phyloP scores from a whole-genome alignment of 1,139 yeast genomes.

The Yamadazyma membranifaciens region DNA sequence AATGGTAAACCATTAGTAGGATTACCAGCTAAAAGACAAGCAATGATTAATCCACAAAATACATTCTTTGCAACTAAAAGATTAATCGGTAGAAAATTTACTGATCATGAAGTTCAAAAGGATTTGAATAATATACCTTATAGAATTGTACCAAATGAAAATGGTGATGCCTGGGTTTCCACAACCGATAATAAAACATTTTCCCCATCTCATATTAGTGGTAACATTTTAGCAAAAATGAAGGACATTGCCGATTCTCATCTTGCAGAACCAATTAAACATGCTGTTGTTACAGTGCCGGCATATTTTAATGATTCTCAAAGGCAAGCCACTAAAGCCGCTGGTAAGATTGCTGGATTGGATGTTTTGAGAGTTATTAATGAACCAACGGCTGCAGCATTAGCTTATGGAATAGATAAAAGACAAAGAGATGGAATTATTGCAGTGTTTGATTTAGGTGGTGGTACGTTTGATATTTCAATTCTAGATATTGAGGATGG shows the following conservation, averaged over 20 bases:
- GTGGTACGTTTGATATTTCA: constrained; percentile 82
- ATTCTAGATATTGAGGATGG: constrained; percentile 78
- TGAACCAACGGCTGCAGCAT: constrained; percentile 82
- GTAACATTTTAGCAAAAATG: constrained; percentile 52
- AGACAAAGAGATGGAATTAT: constrained; percentile 51
- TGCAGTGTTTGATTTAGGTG: constrained; percentile 81
- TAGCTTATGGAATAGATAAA: constrained; percentile 71
- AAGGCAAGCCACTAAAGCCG: constrained; percentile 72
- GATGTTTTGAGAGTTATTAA: constrained; percentile 69
- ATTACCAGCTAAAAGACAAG: constrained; percentile 64
- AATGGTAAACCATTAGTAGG: constrained; percentile 50
- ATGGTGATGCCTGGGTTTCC: constrained; percentile 64
- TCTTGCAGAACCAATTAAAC: constrained; percentile 38
- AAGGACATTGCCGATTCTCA: constrained; percentile 53
- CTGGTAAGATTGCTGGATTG: constrained; percentile 66
- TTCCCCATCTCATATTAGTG: constrained; percentile 61
- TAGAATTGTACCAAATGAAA: constrained; percentile 47
- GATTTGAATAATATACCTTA: constrained; percentile 59
- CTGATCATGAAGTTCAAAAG: constrained; percentile 62
- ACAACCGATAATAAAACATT: constrained; percentile 35
- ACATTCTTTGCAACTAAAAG: constrained; percentile 77
- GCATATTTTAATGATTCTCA: constrained; percentile 80
- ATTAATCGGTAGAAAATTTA: constrained; percentile 64
- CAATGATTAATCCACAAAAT: constrained; percentile 60
- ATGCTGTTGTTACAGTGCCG: constrained; percentile 78